These are phyloP conservation scores for Amylostereum chailletii DNA, from an alignment of 1,284 basidiomycete genomes.

Conservation along the genomic window DNA sequence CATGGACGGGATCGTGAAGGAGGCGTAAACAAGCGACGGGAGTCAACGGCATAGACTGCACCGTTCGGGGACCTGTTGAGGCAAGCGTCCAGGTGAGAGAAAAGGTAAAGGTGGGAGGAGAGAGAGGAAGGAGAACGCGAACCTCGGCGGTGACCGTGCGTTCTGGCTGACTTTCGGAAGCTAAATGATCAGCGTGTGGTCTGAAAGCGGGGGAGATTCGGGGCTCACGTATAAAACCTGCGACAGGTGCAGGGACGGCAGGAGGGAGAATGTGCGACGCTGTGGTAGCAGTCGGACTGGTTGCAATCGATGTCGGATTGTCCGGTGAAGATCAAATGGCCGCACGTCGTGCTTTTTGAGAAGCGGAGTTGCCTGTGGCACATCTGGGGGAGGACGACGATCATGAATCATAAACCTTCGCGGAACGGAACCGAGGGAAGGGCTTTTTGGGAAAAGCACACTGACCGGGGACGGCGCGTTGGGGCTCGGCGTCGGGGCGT, in stretches of 20 bases:
- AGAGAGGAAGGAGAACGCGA: background rate
- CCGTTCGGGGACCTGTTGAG: conserved; percentile 1
- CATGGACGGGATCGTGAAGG: background rate
- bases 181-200: conserved; percentile 3
- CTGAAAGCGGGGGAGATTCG: conserved; percentile 10
- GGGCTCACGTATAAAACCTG: conserved; percentile 45
- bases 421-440: conserved; percentile 1
- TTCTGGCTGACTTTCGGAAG: conserved; percentile 19
- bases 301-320: conserved; percentile 49
- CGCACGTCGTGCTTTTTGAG: conserved; percentile 39
- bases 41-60: conserved; percentile 1
- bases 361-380: conserved; percentile 57
- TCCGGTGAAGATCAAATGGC: conserved; percentile 43
- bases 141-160: conserved; percentile 22
- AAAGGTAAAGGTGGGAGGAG: background rate
- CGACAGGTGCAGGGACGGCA: conserved; percentile 45
- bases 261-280: conserved; percentile 35
- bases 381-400: conserved; percentile 29
- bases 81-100: background rate
- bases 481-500: no score
- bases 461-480: no score
- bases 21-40: background rate
- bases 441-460: conserved; percentile 2
- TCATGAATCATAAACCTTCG: conserved; percentile 3
- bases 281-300: conserved; percentile 33